Percentiles rank a stretch among this genome's conserved stretches.
phyloP scores from a whole-genome alignment of 2,329 filamentous ascomycete species.

The Cryphonectria parasitica region DNA sequence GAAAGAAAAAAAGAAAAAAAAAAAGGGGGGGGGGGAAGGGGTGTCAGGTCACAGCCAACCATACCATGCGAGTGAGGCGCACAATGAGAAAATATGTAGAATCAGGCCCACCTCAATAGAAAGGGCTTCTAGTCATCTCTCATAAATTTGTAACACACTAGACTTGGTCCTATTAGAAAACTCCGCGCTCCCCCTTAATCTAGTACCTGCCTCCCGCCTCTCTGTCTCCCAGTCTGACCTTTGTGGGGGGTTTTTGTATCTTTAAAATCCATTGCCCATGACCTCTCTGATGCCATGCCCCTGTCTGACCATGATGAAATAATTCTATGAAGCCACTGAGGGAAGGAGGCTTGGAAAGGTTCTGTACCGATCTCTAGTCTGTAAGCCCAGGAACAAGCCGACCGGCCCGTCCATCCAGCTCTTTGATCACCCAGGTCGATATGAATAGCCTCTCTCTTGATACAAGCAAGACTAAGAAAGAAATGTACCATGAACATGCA shows the following conservation, averaged over 20 bases:
- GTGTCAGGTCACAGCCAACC: background rate
- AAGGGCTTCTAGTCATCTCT: background rate
- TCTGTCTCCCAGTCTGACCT: background rate
- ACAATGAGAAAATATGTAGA: too few species aligned
- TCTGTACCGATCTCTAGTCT: background rate
- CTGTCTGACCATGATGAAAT: background rate
- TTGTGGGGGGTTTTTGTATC: background rate
- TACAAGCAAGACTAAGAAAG: background rate
- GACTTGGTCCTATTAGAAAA: background rate
- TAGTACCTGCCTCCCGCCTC: background rate
- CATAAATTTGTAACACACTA: background rate
- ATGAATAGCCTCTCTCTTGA: background rate
- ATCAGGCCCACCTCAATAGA: too few species aligned
- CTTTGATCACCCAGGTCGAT: background rate
- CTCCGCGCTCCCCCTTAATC: background rate
- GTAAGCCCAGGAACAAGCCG: background rate
- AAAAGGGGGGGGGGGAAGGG: too few species aligned
- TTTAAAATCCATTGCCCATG: background rate
- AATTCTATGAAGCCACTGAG: background rate
- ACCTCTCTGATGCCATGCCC: background rate
- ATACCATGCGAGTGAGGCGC: background rate
- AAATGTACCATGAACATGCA: background rate
- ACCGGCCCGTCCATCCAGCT: background rate
- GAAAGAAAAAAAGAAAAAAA: too few species aligned
- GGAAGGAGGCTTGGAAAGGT: background rate